Base-by-base conservation (phyloP, 768 basidiomycete genomes). In the Gautieria morchelliformis region DNA sequence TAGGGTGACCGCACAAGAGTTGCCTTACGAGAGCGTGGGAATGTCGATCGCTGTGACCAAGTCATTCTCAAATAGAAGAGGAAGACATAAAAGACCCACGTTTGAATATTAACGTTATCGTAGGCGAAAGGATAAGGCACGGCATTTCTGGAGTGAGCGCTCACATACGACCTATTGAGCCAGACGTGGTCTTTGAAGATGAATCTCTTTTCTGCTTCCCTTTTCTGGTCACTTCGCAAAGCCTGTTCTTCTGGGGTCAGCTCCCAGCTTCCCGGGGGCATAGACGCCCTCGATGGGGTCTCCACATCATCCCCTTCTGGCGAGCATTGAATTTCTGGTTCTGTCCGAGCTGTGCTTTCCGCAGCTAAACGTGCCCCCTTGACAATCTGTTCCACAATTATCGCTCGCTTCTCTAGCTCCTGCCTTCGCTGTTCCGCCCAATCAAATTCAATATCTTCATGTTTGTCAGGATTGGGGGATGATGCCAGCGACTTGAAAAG, bases 1-100 rank as follows among this genome's bases (percentile, higher is more conserved):
- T 79, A 0, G 87, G 87, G 0, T 78, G 76, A 5, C 74, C 74
- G 2, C 72, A 70, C 45, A 73, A 78, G 15, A 91, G 72, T n/a
- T 78, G 80, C 39, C 71, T 76, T 15, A 87, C 62, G 5, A 91
- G 66, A 24, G 66, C 58, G 61, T 68, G 41, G 24, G 81, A 74
- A 61, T 81, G 78, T 53, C 73, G 75, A 63, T 89, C 89, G 59
- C 89, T 90, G 57, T 15, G 54, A 20, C 14, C 56, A 19, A 45
- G 42, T 56, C 27, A 53, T 37, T 30, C 24, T 30, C 27, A 19
- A 10, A 9, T 20, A 3, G 20, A 39, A 37, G 19, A 52, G 45
- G 24, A 10, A 46, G 32, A 1, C 5, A 41, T 14, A 37, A 30
- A 53, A 20, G 19, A 47, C 41, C 45, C 14, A 56, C 54, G 41